phyloP scores from a whole-genome alignment of 2,329 filamentous ascomycete genomes.

The Calonectria naviculata region DNA sequence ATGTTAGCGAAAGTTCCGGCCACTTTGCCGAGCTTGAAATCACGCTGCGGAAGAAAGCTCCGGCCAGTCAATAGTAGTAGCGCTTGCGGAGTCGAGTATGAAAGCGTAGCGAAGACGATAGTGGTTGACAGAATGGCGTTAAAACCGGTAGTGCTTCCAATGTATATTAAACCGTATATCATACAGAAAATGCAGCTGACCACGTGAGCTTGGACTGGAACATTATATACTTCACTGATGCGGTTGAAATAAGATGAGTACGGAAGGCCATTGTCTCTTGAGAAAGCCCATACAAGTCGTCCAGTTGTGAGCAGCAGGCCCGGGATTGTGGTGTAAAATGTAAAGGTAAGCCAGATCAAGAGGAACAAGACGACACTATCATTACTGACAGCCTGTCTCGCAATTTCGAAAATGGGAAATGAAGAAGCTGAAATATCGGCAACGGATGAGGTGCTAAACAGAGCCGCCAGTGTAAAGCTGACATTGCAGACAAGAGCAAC shows the following conservation, averaged over 20 bases:
- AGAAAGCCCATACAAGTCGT: background rate
- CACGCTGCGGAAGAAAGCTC: background rate
- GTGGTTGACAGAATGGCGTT: background rate
- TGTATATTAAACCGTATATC: background rate
- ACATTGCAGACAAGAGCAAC: background rate
- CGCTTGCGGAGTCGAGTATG: background rate
- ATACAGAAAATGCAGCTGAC: background rate
- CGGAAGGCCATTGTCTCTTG: background rate
- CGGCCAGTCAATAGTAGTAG: background rate
- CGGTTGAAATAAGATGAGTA: background rate
- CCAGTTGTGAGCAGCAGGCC: background rate
- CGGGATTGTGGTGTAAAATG: background rate
- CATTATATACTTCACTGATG: background rate
- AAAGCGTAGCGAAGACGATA: background rate
- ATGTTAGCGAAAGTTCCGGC: background rate
- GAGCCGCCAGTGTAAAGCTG: background rate
- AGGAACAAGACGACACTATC: background rate
- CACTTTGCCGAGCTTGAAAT: background rate
- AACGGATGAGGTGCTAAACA: background rate
- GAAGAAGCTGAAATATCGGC: background rate
- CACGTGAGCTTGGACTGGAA: background rate
- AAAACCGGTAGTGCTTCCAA: background rate
- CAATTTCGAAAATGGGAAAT: background rate
- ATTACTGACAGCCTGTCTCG: background rate
- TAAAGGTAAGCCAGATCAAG: background rate